A percentile compares a stretch with the other conserved stretches of the same genome.
These are phyloP conservation scores for Alternaria brassicicola DNA, from an alignment of 2,329 filamentous ascomycete genomes.

Conservation along the genomic window DNA sequence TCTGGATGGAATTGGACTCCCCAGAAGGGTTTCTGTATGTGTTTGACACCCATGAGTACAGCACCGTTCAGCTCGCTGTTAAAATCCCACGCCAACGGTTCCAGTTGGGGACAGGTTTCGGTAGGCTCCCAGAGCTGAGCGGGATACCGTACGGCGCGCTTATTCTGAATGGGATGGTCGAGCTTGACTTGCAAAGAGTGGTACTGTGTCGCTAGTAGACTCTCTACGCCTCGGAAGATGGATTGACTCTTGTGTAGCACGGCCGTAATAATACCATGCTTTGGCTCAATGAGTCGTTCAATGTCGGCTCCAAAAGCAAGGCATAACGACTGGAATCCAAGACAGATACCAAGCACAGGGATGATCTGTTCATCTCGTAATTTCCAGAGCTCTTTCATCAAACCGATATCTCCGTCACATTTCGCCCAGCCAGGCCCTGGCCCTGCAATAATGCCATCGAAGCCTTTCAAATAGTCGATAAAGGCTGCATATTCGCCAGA, in stretches of 20 bases:
- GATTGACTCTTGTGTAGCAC: conserved; percentile 67
- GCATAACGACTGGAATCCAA: conserved; percentile 85
- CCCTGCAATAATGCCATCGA: conserved; percentile 86
- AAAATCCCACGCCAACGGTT: conserved; percentile 58
- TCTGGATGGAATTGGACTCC: conserved; percentile 92
- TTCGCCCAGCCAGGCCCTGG: conserved; percentile 86
- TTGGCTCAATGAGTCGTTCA: conserved; percentile 69
- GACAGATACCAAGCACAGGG: conserved; percentile 85
- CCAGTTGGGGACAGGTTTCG: conserved; percentile 43
- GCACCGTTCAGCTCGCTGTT: conserved; percentile 55
- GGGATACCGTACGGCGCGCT: conserved; percentile 46
- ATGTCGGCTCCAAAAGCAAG: conserved; percentile 71
- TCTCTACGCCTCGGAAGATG: conserved; percentile 68
- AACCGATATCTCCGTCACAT: conserved; percentile 75
- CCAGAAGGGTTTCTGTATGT: conserved; percentile 75
- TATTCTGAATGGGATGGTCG: conserved; percentile 37
- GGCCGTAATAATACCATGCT: conserved; percentile 79
- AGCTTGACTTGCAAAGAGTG: conserved; percentile 65
- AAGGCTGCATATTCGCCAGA: conserved; percentile 41
- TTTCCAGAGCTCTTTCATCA: conserved; percentile 78
- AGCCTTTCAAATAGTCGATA: conserved; percentile 59
- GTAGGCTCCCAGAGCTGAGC: conserved; percentile 50
- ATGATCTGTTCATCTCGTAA: conserved; percentile 64
- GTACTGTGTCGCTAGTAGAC: conserved; percentile 76
- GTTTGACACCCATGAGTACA: conserved; percentile 80